A percentile compares a stretch with the other conserved stretches of the same genome.
Conservation (phyloP, 2,329 filamentous ascomycete genomes). For the Pleomassaria siparia region DNA sequence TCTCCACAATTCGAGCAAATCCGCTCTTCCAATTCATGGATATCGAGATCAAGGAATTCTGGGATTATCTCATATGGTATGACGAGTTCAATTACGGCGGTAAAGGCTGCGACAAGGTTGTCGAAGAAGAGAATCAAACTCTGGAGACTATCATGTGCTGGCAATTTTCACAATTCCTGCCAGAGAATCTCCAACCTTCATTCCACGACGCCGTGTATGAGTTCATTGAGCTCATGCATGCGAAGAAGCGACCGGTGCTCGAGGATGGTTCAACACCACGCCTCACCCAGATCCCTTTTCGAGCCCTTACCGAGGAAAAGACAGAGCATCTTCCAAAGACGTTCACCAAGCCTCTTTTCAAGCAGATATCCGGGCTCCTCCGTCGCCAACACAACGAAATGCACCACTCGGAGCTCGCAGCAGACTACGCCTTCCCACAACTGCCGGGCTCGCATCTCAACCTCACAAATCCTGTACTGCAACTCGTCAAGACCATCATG, state of each 20-base stretch:
- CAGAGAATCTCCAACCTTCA: constrained; percentile 72
- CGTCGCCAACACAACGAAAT: constrained; percentile 85
- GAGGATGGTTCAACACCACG: constrained; percentile 56
- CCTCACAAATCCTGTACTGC: constrained; percentile 72
- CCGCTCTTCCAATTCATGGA: constrained; percentile 97
- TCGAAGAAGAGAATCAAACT: constrained; percentile 72
- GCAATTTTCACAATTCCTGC: constrained; percentile 92
- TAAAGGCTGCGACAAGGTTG: constrained; percentile 82
- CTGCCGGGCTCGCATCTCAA: constrained; percentile 72
- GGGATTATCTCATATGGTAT: constrained; percentile 99
- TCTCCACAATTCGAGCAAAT: constrained; percentile 95
- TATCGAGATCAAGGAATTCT: constrained; percentile 96
- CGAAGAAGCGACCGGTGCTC: constrained; percentile 65
- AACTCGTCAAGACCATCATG: constrained; percentile 90
- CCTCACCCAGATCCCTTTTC: constrained; percentile 62
- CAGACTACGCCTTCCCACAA: constrained; percentile 81
- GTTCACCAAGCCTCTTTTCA: constrained; percentile 88
- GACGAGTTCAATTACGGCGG: constrained; percentile 99
- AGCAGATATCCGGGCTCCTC: constrained; percentile 80
- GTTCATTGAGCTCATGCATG: constrained; percentile 93
- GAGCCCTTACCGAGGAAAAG: constrained; percentile 59
- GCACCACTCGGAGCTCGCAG: constrained; percentile 81
- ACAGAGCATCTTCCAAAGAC: constrained; percentile 72
- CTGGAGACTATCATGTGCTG: constrained; percentile 96
- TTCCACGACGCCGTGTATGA: constrained; percentile 94